These are phyloP conservation scores for Epichloe coenophiala DNA, from an alignment of 2,329 filamentous ascomycete species.

Conservation along the genomic window DNA sequence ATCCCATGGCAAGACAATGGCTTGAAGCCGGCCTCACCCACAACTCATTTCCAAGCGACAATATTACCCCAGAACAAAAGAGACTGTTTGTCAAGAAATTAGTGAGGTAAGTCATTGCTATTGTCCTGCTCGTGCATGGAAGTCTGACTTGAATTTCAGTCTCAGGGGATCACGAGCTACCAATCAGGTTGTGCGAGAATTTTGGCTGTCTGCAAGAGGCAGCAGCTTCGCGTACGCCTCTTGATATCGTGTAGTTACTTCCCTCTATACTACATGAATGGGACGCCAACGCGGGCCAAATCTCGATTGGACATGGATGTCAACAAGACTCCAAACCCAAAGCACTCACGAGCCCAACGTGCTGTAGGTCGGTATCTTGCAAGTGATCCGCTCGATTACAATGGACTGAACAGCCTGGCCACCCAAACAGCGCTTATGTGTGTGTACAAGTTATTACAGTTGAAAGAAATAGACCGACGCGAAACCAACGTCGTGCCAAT, in stretches of 20 bases:
- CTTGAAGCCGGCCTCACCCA: conserved; percentile 45
- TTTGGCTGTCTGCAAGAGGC: conserved; percentile 56
- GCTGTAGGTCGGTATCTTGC: background rate
- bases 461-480: background rate
- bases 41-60: conserved; percentile 44
- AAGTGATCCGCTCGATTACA: background rate
- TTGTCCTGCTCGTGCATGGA: background rate
- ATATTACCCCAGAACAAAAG: conserved; percentile 46
- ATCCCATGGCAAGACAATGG: conserved; percentile 45
- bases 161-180: conserved; percentile 51
- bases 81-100: conserved; percentile 52
- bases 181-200: conserved; percentile 55
- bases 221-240: conserved; percentile 48
- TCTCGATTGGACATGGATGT: background rate
- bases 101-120: conserved; percentile 31
- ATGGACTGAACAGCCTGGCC: background rate
- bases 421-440: background rate
- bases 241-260: conserved; percentile 13
- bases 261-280: background rate
- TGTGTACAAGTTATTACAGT: background rate
- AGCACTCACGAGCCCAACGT: background rate
- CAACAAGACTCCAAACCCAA: background rate
- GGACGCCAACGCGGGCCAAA: background rate
- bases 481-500: background rate
- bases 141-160: conserved; percentile 21